Percentiles rank a stretch among this genome's conserved stretches.
Evolutionary conservation across 805 yeast species (phyloP).

Genomic region (Candida silvatica): DNA sequence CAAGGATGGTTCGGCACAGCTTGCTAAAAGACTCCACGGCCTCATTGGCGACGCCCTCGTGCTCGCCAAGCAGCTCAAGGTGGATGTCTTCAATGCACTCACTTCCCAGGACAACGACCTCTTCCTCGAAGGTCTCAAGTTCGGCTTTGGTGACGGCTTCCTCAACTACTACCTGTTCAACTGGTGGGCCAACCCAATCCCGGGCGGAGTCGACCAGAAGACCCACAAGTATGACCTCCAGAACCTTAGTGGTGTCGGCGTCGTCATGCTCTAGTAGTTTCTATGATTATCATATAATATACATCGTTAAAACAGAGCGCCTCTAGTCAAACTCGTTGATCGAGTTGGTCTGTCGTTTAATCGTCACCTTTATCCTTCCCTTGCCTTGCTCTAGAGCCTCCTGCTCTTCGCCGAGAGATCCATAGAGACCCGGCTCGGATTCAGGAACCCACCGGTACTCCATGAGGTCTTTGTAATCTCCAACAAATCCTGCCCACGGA

Average conservation of each 20-base stretch:
- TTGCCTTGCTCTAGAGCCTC: slow-evolving; percentile 1
- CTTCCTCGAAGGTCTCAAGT: slow-evolving; percentile 74
- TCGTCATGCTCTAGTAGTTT: slow-evolving; percentile 71
- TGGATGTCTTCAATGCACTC: slow-evolving; percentile 92
- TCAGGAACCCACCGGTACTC: slow-evolving; percentile 14
- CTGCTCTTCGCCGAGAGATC: slow-evolving; percentile 2
- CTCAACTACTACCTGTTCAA: slow-evolving; percentile 89
- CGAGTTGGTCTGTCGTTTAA: slow-evolving; percentile 15
- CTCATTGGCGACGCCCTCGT: slow-evolving; percentile 71
- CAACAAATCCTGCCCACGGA: slow-evolving; percentile 50
- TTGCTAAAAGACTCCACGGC: slow-evolving; percentile 50
- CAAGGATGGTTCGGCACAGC: slow-evolving; percentile 29
- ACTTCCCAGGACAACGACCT: slow-evolving; percentile 84
- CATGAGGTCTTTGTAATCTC: slow-evolving; percentile 37
- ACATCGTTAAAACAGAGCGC: not conserved
- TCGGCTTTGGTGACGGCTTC: slow-evolving; percentile 91
- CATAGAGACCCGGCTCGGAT: slow-evolving; percentile 1
- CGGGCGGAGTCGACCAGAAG: slow-evolving; percentile 66
- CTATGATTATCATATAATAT: not conserved
- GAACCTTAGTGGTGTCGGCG: slow-evolving; percentile 77
- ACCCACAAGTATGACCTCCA: slow-evolving; percentile 43
- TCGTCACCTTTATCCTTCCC: slow-evolving; percentile 6
- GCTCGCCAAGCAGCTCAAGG: slow-evolving; percentile 54
- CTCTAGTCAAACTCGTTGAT: slow-evolving; percentile 14
- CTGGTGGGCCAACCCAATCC: slow-evolving; percentile 71